Evolutionary conservation across 768 basidiomycete genomes (phyloP).

Genomic region (Mycena kentingensis): DNA sequence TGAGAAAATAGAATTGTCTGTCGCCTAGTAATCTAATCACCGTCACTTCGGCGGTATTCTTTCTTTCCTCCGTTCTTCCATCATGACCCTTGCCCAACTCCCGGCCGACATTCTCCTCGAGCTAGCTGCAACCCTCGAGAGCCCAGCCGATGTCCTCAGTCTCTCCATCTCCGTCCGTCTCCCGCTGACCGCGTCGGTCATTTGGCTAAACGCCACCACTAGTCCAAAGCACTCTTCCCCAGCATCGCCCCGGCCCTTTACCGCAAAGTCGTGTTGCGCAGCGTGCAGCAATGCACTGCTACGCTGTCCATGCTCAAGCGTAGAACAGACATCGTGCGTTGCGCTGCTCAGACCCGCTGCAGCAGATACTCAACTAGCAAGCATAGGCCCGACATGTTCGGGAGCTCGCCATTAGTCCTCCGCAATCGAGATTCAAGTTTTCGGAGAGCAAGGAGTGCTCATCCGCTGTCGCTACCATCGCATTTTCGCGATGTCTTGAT

Average conservation of each 20-base stretch:
- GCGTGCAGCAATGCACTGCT: slow-evolving; percentile 56
- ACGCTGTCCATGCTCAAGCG: slow-evolving; percentile 67
- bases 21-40: too few relatives aligned
- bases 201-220: neutral
- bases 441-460: slow-evolving; percentile 46
- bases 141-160: slow-evolving; percentile 55
- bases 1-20: neutral
- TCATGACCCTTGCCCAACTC: slow-evolving; percentile 11
- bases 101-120: slow-evolving; percentile 72
- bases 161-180: slow-evolving; percentile 60
- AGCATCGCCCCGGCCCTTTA: slow-evolving; percentile 63
- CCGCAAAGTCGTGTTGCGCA: slow-evolving; percentile 53
- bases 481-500: slow-evolving; percentile 53
- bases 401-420: slow-evolving; percentile 53
- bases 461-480: slow-evolving; percentile 52
- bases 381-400: slow-evolving; percentile 63
- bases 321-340: slow-evolving; percentile 43
- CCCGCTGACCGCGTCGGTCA: neutral
- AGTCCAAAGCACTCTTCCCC: slow-evolving; percentile 59
- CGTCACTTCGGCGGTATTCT: too few relatives aligned
- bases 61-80: neutral
- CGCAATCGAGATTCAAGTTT: slow-evolving; percentile 26
- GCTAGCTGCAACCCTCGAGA: slow-evolving; percentile 56
- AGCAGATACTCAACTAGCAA: neutral
- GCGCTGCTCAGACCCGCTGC: neutral